Evolutionary conservation across 768 basidiomycete species (phyloP), one percentile per base, ranked within the genome.

Genomic region (Sarcomyxa edulis): DNA sequence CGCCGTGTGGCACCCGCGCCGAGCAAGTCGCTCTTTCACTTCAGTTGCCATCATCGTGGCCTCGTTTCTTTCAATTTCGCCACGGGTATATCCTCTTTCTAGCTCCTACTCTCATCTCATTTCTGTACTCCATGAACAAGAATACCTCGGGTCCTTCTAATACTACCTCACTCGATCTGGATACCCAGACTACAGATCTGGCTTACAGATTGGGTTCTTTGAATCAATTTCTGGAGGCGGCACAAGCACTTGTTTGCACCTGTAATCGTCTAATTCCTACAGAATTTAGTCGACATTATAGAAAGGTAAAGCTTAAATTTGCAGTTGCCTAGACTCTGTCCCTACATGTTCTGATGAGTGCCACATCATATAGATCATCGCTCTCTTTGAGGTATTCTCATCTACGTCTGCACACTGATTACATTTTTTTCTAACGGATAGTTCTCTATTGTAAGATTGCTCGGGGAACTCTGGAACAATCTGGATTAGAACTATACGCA

Each of bases 311-410:
- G n/a, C n/a, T n/a, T n/a, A n/a, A n/a, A n/a, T n/a, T n/a, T n/a
- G n/a, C n/a, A n/a, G n/a, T n/a, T n/a, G n/a, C n/a, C n/a, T n/a
- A n/a, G n/a, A n/a, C n/a, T n/a, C n/a, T n/a, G n/a, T n/a, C n/a
- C n/a, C 42, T 39, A 35, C 39, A 16, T 23, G 27, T 48, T 40
- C 45, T 42, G 29, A 18, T 33, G 20, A 24, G 22, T 30, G 35
- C 39, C 42, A 46, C 23, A 10, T 23, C 28, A n/a, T 37, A 33
- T 46, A 78, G 76, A 60, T 78, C 35, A 60, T 78, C 35, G 56
- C 62, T 16, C 46, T 78, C 42, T 58, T 68, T 32, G 74, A 78
- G 74, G 76, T 78, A 64, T 33, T 39, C 21, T 25, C 9, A 29
- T 43, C 36, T n/a, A 26, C 16, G 32, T 39, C 39, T 27, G 26